phyloP scores from a whole-genome alignment of 2,329 filamentous ascomycete species.

The Tolypocladium guangdongense region DNA sequence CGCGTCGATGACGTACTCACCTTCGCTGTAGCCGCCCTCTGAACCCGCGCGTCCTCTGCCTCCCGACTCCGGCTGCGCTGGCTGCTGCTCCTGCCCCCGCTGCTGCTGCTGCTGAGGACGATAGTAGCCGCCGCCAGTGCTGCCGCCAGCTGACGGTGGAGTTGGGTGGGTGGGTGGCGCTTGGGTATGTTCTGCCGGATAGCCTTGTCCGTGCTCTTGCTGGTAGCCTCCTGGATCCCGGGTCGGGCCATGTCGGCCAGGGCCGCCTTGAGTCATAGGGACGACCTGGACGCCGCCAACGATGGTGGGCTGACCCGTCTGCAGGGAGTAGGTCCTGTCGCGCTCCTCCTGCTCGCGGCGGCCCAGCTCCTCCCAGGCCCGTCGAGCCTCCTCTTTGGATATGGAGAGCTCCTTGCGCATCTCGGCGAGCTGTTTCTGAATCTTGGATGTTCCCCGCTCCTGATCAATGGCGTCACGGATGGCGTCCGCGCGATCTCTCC shows the following conservation, averaged over 20 bases:
- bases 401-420: conserved; percentile 90
- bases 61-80: conserved; percentile 8
- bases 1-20: conserved; percentile 58
- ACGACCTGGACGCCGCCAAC: conserved; percentile 93
- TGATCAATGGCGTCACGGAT: conserved; percentile 54
- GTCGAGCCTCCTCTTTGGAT: conserved; percentile 87
- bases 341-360: conserved; percentile 87
- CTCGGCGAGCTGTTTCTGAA: conserved; percentile 71
- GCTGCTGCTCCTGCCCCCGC: conserved; percentile 2
- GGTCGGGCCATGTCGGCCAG: conserved; percentile 40
- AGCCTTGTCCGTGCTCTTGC: conserved; percentile 16
- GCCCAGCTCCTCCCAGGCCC: conserved; percentile 95
- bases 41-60: conserved; percentile 25
- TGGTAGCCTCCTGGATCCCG: conserved; percentile 23
- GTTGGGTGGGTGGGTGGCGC: conserved; percentile 30
- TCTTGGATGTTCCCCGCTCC: conserved; percentile 61
- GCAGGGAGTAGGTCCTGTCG: conserved; percentile 73
- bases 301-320: conserved; percentile 77
- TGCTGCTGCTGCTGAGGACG: conserved; percentile 6
- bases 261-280: conserved; percentile 69
- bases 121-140: conserved; percentile 12
- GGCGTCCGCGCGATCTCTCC: conserved; percentile 56
- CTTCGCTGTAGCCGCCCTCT: conserved; percentile 55
- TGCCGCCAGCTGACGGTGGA: conserved; percentile 16
- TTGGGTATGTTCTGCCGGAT: conserved; percentile 27